A percentile compares a stretch with the other conserved stretches of the same genome.
Conservation (phyloP, 768 basidiomycete genomes). For the Mycena capillaripes region DNA sequence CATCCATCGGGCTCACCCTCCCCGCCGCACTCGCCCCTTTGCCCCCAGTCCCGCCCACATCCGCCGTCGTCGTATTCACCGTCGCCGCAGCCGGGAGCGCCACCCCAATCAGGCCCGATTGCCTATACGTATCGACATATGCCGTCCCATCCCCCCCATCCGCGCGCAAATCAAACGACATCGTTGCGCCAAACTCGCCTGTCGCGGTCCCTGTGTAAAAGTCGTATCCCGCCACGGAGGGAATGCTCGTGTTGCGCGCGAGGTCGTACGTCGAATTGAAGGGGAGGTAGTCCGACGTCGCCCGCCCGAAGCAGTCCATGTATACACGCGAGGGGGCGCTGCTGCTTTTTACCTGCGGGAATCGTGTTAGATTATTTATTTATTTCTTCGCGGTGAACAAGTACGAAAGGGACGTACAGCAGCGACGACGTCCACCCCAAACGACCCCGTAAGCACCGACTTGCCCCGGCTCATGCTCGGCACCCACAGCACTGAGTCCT, state of each 20-base stretch:
- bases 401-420: too few species aligned
- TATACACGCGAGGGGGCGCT: constrained; percentile 51
- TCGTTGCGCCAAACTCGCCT: constrained; percentile 32
- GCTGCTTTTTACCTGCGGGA: constrained; percentile 47
- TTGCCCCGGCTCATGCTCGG: constrained; percentile 32
- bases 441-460: constrained; percentile 20
- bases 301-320: constrained; percentile 46
- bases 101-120: constrained; percentile 29
- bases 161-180: constrained; percentile 31
- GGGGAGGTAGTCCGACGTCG: constrained; percentile 48
- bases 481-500: constrained; percentile 32
- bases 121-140: constrained; percentile 25
- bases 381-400: too few species aligned
- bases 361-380: too few species aligned
- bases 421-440: constrained; percentile 6
- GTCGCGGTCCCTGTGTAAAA: constrained; percentile 47
- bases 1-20: not conserved
- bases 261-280: constrained; percentile 49
- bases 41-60: constrained; percentile 7
- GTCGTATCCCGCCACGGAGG: constrained; percentile 50
- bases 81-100: constrained; percentile 11
- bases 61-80: constrained; percentile 31
- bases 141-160: constrained; percentile 25
- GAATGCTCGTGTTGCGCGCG: constrained; percentile 42
- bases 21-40: constrained; percentile 17